Evolutionary conservation across 163 green algal genomes (phyloP), one percentile per base, ranked within the genome.

Genomic region (Prototheca wickerhamii): DNA sequence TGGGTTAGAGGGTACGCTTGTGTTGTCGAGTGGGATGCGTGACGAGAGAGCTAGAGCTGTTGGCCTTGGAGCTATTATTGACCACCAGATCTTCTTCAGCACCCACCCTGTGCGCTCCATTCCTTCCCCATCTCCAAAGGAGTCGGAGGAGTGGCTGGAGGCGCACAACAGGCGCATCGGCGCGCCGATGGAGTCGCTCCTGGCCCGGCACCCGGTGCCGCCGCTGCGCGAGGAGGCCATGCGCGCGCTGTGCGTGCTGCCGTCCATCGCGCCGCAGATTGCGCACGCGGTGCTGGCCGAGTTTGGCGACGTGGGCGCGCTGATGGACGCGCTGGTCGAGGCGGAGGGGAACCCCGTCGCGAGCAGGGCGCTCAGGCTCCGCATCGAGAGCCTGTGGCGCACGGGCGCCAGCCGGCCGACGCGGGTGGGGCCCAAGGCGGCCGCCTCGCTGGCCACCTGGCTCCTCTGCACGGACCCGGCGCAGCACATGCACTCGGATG

Each of bases 341-440:
- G 31, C 32, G 31, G 30, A 42, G 54, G 25, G 23, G 54, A 12
- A 4, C 7, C 23, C 6, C 5, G 54, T 37, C 20, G 7, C 5
- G 54, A 26, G 54, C 21, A 25, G 42, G 42, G 49, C 49, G 12
- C 8, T 28, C 23, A 7, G 49, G 49, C 1, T 18, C 1, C 12
- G 23, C 23, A 56, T 56, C 49, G 53, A 35, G 15, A 5, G 29
- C 53, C 18, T 60, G 53, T 8, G 18, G 53, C 53, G 53, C 15
- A 35, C 53, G 29, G 53, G 53, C 23, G n/a, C 28, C 6, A n/a
- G 15, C 15, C 26, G 53, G 53, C 29, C 29, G 23, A 60, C 53
- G 12, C 21, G 26, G 53, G 53, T 60, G 30, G 53, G 53, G n/a
- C 53, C 53, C 53, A 60, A 60, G 53, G 53, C 30, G 5, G 53